Conservation (phyloP, 2,329 filamentous ascomycete species). For the Ceratocystis ficicola region DNA sequence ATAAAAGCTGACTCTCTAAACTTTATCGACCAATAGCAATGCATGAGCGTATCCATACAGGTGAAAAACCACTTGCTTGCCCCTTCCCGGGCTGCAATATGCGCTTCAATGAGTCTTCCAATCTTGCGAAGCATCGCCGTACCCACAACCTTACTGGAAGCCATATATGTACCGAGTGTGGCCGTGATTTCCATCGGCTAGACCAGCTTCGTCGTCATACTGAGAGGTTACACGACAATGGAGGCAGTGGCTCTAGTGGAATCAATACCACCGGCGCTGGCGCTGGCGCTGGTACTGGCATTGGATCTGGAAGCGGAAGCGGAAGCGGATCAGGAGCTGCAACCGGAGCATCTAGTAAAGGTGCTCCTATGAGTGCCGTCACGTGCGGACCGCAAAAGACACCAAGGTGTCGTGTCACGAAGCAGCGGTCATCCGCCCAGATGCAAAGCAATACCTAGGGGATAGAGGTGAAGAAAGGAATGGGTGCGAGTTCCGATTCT, state of each 20-base stretch:
- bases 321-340: conserved; percentile 4
- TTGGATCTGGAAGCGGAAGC: conserved; percentile 9
- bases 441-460: not conserved
- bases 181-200: conserved; percentile 45
- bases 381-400: conserved; percentile 4
- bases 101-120: conserved; percentile 52
- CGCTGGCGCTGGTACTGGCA: not conserved
- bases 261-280: not conserved
- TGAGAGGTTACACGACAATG: conserved; percentile 25
- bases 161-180: conserved; percentile 42
- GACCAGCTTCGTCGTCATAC: conserved; percentile 49
- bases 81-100: conserved; percentile 41
- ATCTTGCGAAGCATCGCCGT: conserved; percentile 52
- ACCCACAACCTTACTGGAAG: conserved; percentile 45
- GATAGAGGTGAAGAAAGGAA: not conserved
- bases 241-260: conserved; percentile 16
- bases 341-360: not conserved
- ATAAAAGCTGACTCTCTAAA: conserved; percentile 15
- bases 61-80: conserved; percentile 49
- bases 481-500: not conserved
- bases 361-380: not conserved
- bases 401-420: conserved; percentile 1
- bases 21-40: conserved; percentile 37
- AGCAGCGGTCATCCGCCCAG: conserved; percentile 1
- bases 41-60: conserved; percentile 54